phyloP scores from a whole-genome alignment of 768 basidiomycete species.

The Suillus subalutaceus region DNA sequence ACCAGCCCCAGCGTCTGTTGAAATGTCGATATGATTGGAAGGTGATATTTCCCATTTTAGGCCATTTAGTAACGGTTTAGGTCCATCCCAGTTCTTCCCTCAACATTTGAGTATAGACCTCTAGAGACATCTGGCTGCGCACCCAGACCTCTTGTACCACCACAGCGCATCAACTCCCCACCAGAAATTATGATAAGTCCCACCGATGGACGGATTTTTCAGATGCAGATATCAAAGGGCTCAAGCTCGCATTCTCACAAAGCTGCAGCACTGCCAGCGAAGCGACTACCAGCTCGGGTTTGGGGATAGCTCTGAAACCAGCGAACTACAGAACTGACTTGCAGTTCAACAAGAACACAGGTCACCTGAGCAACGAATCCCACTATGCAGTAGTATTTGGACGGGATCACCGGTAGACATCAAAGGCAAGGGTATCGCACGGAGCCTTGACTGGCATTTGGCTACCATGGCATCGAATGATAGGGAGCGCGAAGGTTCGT shows the following conservation, averaged over 20 bases:
- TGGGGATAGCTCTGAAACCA: conserved; percentile 2
- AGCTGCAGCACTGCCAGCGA: not conserved
- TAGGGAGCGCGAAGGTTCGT: conserved; percentile 31
- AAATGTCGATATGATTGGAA: not conserved
- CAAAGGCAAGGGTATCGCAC: conserved; percentile 27
- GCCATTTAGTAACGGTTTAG: not conserved
- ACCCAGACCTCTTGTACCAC: not conserved
- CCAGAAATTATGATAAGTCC: conserved; percentile 28
- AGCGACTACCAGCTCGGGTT: not conserved
- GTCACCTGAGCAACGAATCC: not conserved
- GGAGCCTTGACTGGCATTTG: conserved; percentile 22
- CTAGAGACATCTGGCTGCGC: not conserved
- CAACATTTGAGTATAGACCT: not conserved
- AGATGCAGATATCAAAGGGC: conserved; percentile 27
- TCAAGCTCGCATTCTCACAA: conserved; percentile 2
- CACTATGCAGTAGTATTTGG: not conserved
- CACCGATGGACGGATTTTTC: conserved; percentile 35
- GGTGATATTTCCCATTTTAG: not conserved
- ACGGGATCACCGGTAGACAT: conserved; percentile 1
- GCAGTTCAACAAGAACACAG: conserved; percentile 4
- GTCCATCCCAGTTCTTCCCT: not conserved
- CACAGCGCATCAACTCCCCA: not conserved
- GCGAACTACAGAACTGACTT: not conserved
- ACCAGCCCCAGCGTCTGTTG: not conserved
- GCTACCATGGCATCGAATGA: conserved; percentile 21